Evolutionary conservation across 768 basidiomycete species (phyloP).

Genomic region (Tricholoma flavovirens): DNA sequence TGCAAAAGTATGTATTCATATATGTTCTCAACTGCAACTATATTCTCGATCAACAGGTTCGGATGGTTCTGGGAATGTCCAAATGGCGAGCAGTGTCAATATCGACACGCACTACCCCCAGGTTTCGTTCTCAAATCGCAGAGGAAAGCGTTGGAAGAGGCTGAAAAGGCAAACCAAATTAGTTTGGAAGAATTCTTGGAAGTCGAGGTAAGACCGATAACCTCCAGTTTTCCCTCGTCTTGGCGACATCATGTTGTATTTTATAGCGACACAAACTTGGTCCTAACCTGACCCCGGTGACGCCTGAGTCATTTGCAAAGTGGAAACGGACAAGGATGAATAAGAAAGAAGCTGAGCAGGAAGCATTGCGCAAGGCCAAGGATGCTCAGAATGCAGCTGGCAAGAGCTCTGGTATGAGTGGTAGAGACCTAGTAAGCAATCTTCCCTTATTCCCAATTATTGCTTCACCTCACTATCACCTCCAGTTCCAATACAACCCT

Average conservation of each 20-base stretch:
- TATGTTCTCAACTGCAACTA: neutral
- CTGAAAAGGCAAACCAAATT: conserved; percentile 83
- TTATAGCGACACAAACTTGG: conserved; percentile 90
- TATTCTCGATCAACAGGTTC: conserved; percentile 37
- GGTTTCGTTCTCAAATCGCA: conserved; percentile 95
- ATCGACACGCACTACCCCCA: conserved; percentile 91
- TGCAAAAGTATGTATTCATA: conserved; percentile 53
- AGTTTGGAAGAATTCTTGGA: conserved; percentile 96
- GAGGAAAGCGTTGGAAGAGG: conserved; percentile 86
- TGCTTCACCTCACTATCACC: conserved; percentile 5
- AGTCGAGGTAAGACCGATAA: conserved; percentile 65
- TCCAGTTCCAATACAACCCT: conserved; percentile 90
- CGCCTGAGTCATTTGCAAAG: conserved; percentile 80
- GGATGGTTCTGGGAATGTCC: conserved; percentile 98
- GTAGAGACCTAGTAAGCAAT: conserved; percentile 78
- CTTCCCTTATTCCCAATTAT: conserved; percentile 5
- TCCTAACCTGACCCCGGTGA: conserved; percentile 86
- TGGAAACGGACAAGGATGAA: conserved; percentile 96
- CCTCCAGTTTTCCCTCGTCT: neutral
- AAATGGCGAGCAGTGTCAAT: conserved; percentile 84
- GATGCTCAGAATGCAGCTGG: conserved; percentile 77
- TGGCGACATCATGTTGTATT: neutral
- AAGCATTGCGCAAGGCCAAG: conserved; percentile 78
- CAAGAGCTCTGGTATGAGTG: conserved; percentile 91
- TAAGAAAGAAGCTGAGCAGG: conserved; percentile 89